Evolutionary conservation across 2,329 filamentous ascomycete genomes (phyloP), one percentile per base, ranked within the genome.

Genomic region (Raffaelea albimanens): DNA sequence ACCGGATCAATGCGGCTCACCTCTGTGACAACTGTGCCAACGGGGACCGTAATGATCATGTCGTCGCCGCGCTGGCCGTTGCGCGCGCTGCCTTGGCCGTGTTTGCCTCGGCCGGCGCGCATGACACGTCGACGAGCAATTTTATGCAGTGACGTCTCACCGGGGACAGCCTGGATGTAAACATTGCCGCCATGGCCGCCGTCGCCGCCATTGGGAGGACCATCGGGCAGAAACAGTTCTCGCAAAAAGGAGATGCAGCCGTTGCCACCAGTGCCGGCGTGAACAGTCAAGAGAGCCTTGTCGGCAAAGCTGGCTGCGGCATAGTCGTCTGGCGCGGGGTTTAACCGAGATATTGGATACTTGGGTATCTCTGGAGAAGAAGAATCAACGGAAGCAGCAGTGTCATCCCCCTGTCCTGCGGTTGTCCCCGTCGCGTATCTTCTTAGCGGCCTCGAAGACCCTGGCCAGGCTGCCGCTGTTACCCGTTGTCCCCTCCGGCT

Each of bases 221-320:
- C 93, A 54, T 95, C 83, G 40, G 83, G 79, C 25, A 96, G 74
- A 64, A 86, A 97, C 53, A 91, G 91, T 59, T 98, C 93, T 19
- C 91, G 83, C 40, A 94, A 69, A 62, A 97, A 98, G 0, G 93
- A 93, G 44, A 97, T 87, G 61, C 93, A 98, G 53, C 93, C 93
- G 60, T 93, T 83, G 9, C 93, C 93, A 22, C 93, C 93, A 2
- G 73, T 68, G 9, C 93, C 93, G 18, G 90, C 85, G 56, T 85
- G 76, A 3, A 97, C 66, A 0, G 79, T 85, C 23, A 97, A 66
- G 8, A 79, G 78, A 47, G 90, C 90, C 62, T 87, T 85, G 67
- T 98, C 93, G 48, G 87, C 83, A 60, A 98, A 98, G 40, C 83
- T 84, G 4, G 87, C 80, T 29, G 82, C 73, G 16, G 85, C 78